Conservation (phyloP, 2,329 filamentous ascomycete genomes). For the Dendryphion nanum region DNA sequence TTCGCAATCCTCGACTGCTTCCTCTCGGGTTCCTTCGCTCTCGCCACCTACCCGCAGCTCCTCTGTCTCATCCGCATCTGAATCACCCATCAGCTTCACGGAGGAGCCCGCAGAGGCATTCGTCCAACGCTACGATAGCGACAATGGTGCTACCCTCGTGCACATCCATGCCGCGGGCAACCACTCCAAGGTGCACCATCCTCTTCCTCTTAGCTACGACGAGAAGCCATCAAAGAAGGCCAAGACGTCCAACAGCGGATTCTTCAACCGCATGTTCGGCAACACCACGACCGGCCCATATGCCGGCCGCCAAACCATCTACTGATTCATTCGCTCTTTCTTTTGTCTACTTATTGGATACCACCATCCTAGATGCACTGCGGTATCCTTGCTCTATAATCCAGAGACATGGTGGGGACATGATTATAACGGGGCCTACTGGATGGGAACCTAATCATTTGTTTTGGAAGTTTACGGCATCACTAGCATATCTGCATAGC, state of each 20-base stretch:
- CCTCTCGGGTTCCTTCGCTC: conserved; percentile 50
- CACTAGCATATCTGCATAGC: conserved; percentile 11
- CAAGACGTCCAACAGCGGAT: conserved; percentile 34
- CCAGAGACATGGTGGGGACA: conserved; percentile 13
- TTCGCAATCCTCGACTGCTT: conserved; percentile 32
- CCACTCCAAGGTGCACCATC: conserved; percentile 32
- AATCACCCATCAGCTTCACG: conserved; percentile 34
- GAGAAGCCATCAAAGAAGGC: conserved; percentile 42
- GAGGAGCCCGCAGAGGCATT: conserved; percentile 32
- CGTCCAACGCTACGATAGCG: conserved; percentile 43
- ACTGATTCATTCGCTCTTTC: conserved; percentile 31
- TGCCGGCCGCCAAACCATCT: conserved; percentile 24
- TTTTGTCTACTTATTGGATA: conserved; percentile 16
- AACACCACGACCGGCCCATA: conserved; percentile 22
- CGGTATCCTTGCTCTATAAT: conserved; percentile 10
- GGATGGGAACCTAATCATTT: conserved; percentile 16
- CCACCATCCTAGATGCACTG: conserved; percentile 9
- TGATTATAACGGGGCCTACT: conserved; percentile 18
- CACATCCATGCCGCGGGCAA: conserved; percentile 40
- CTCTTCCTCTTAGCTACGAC: conserved; percentile 35
- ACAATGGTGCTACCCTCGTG: conserved; percentile 43
- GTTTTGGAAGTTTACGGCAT: conserved; percentile 7
- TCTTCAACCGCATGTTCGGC: conserved; percentile 41
- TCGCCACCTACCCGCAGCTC: conserved; percentile 47
- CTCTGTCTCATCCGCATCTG: conserved; percentile 31